Evolutionary conservation across 805 yeast genomes (phyloP).

Genomic region (Hanseniaspora meyeri): DNA sequence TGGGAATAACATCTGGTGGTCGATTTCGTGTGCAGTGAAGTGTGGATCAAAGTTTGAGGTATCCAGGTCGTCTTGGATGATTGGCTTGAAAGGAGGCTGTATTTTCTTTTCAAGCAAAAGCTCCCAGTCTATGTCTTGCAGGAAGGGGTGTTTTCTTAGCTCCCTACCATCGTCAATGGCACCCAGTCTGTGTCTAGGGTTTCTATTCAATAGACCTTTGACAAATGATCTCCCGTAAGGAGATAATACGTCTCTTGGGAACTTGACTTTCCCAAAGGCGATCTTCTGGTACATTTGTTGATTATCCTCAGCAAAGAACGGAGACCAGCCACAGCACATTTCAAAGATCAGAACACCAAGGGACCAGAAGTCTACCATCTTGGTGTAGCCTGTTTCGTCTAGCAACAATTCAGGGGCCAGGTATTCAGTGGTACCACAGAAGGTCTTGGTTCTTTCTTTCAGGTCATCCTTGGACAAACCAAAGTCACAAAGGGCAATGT

Average conservation of each 20-base stretch:
- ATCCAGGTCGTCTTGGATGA: conserved; percentile 77
- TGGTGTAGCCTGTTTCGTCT: conserved; percentile 93
- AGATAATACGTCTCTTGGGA: conserved; percentile 89
- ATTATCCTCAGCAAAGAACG: conserved; percentile 93
- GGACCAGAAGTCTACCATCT: conserved; percentile 99
- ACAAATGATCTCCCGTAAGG: conserved; percentile 92
- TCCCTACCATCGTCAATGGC: conserved; percentile 86
- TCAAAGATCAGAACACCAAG: conserved; percentile 92
- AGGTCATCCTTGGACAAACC: conserved; percentile 91
- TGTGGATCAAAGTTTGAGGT: conserved; percentile 97
- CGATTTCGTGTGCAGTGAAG: conserved; percentile 47
- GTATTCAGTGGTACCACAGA: conserved; percentile 97
- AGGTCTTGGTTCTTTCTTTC: conserved; percentile 83
- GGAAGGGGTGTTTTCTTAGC: conserved; percentile 82
- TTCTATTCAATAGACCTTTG: conserved; percentile 85
- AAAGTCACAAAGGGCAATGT: conserved; percentile 92
- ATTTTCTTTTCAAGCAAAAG: conserved; percentile 62
- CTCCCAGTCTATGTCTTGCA: conserved; percentile 85
- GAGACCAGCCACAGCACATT: conserved; percentile 99
- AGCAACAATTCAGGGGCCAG: conserved; percentile 91
- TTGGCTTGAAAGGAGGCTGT: conserved; percentile 96
- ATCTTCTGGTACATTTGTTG: conserved; percentile 98
- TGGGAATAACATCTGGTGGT: conserved; percentile 5
- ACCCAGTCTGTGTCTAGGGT: conserved; percentile 90
- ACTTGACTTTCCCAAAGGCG: conserved; percentile 94